Evolutionary conservation across 2,329 filamentous ascomycete species (phyloP).

Genomic region (Phyllosticta citrichinensis): DNA sequence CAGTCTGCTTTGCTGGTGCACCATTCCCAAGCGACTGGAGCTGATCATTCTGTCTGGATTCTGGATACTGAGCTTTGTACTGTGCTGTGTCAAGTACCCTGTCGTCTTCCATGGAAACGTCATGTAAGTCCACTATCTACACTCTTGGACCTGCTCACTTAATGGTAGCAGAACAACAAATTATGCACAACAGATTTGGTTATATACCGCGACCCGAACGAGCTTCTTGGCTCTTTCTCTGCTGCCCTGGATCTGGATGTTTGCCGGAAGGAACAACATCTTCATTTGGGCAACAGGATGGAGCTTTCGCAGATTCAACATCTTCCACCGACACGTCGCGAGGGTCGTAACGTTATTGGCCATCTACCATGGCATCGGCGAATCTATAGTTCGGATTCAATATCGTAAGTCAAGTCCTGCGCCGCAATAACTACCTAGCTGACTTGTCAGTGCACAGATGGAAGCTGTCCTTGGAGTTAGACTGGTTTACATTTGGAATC

Average conservation of each 20-base stretch:
- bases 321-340: conserved; percentile 58
- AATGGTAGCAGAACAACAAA: conserved; percentile 16
- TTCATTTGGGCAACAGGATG: conserved; percentile 59
- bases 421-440: neutral
- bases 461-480: neutral
- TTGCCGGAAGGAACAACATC: conserved; percentile 56
- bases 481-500: neutral
- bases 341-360: conserved; percentile 52
- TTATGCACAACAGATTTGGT: conserved; percentile 32
- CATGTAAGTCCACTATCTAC: conserved; percentile 27
- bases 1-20: conserved; percentile 33
- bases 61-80: conserved; percentile 34
- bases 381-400: conserved; percentile 38
- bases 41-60: conserved; percentile 35
- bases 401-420: conserved; percentile 9
- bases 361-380: conserved; percentile 52
- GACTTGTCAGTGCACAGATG: neutral
- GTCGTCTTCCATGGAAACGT: conserved; percentile 36
- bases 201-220: conserved; percentile 53
- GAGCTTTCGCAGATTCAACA: conserved; percentile 56
- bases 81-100: conserved; percentile 37
- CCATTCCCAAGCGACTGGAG: conserved; percentile 40
- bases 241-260: conserved; percentile 55
- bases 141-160: neutral
- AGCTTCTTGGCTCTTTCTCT: conserved; percentile 56